phyloP scores from a whole-genome alignment of 164 flowering plant genomes.

The Liriodendron chinense region DNA sequence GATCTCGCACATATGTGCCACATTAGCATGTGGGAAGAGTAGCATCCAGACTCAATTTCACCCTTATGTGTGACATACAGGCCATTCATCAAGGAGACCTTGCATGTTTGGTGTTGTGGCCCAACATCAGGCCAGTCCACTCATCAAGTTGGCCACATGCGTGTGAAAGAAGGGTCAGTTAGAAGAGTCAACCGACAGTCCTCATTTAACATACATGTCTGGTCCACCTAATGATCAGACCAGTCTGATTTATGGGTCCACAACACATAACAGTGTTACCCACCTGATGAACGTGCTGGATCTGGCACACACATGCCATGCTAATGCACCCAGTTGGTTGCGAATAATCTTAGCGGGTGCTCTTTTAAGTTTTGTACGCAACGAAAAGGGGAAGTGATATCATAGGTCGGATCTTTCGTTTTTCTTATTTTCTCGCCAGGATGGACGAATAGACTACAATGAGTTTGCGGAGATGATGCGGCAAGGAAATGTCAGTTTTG shows the following conservation, averaged over 20 bases:
- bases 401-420: neutral
- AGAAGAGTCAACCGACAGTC: no score
- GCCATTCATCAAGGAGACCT: no score
- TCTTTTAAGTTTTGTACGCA: neutral
- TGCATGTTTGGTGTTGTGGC: no score
- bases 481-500: constrained; percentile 52
- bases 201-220: no score
- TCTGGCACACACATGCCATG: neutral
- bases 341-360: neutral
- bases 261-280: neutral
- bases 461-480: constrained; percentile 95
- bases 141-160: no score
- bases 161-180: no score
- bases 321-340: no score
- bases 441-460: constrained; percentile 81
- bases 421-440: constrained; percentile 42
- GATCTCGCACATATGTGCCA: neutral
- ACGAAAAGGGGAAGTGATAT: neutral
- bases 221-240: no score
- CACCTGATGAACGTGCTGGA: neutral
- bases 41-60: no score
- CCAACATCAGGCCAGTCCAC: no score
- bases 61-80: no score
- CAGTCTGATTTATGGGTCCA: no score
- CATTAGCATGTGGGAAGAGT: neutral